phyloP scores from a whole-genome alignment of 164 flowering plant genomes.

The Vitis vinifera region ASM3070453v1 NC_081822.1:2953001-2953500 shows the following conservation, averaged over 20 bases:
- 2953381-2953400: too few relatives aligned
- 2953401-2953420: too few relatives aligned
- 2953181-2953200: slow-evolving; percentile 60
- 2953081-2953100: background rate
- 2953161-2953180: slow-evolving; percentile 83
- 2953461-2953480: slow-evolving; percentile 73
- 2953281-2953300: slow-evolving; percentile 94
- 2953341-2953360: slow-evolving; percentile 80
- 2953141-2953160: slow-evolving; percentile 53
- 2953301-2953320: slow-evolving; percentile 93
- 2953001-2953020: too few relatives aligned
- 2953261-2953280: slow-evolving; percentile 72
- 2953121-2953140: background rate
- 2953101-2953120: background rate
- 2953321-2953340: slow-evolving; percentile 83
- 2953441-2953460: background rate
- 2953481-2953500: slow-evolving; percentile 97
- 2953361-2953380: slow-evolving; percentile 41
- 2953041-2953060: too few relatives aligned
- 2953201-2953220: slow-evolving; percentile 61
- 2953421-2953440: too few relatives aligned
- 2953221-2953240: slow-evolving; percentile 47
- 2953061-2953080: background rate
- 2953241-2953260: slow-evolving; percentile 78
- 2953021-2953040: too few relatives aligned